These are phyloP conservation scores for Pseudognaphalium luteoalbum DNA, from an alignment of 129 eudicot genomes.

Conservation along the genomic window DNA sequence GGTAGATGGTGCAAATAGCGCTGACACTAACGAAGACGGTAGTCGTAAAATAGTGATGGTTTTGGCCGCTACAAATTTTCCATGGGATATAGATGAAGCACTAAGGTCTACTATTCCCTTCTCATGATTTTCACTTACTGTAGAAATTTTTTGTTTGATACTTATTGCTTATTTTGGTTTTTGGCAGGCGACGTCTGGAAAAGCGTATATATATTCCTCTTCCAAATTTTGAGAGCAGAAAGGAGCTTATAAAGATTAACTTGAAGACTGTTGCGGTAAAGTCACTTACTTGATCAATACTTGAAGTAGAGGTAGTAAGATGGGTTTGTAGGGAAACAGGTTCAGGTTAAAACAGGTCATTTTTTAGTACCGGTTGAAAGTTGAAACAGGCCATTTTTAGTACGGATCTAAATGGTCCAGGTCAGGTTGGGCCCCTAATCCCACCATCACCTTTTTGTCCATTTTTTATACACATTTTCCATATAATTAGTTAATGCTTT, in stretches of 20 bases:
- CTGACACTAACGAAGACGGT: constrained; percentile 88
- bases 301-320: neutral
- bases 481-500: neutral
- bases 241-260: constrained; percentile 88
- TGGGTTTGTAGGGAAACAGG: neutral
- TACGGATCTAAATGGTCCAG: neutral
- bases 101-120: constrained; percentile 51
- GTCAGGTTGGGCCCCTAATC: neutral
- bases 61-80: constrained; percentile 97
- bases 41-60: constrained; percentile 97
- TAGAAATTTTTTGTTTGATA: neutral
- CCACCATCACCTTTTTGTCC: neutral
- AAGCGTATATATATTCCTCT: constrained; percentile 93
- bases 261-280: constrained; percentile 88
- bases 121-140: neutral
- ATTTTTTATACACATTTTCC: neutral
- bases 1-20: constrained; percentile 86
- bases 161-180: constrained; percentile 8
- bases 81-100: constrained; percentile 99
- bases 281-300: neutral
- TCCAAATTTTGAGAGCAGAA: constrained; percentile 87
- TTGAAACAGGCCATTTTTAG: neutral
- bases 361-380: neutral
- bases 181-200: constrained; percentile 82
- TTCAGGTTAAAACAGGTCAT: neutral